These are phyloP conservation scores for Aspergillus heteromorphus DNA, from an alignment of 495 filamentous ascomycete genomes.

Conservation along the genomic window DNA sequence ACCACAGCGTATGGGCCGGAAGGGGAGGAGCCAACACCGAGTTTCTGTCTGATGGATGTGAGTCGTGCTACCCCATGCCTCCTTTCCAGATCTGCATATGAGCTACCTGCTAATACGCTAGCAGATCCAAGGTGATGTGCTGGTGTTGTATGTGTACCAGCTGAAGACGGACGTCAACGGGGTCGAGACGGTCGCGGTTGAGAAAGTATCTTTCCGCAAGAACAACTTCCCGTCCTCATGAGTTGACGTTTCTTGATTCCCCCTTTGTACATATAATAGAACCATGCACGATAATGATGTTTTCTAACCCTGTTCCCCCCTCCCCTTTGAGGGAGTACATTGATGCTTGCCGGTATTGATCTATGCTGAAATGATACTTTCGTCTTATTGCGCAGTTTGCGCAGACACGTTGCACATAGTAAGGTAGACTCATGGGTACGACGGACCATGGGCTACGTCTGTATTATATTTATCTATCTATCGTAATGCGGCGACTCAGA, in stretches of 20 bases:
- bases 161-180: conserved; percentile 84
- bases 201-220: conserved; percentile 97
- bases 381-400: no score
- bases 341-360: not conserved
- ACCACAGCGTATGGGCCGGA: conserved; percentile 65
- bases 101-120: not conserved
- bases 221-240: conserved; percentile 43
- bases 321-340: conserved; percentile 1
- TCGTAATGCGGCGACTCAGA: no score
- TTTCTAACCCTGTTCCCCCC: not conserved
- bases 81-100: not conserved
- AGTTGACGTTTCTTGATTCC: conserved; percentile 14
- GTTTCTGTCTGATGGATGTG: conserved; percentile 99
- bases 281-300: conserved; percentile 19
- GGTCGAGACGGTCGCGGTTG: conserved; percentile 85
- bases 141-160: conserved; percentile 97
- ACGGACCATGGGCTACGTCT: no score
- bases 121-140: conserved; percentile 93
- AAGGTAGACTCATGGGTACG: no score
- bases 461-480: not conserved
- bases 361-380: not conserved
- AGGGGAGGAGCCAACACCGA: conserved; percentile 80
- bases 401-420: no score
- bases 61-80: conserved; percentile 33
- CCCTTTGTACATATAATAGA: conserved; percentile 31